phyloP scores from a whole-genome alignment of 805 yeast species.

The Scheffersomyces lignosus region DNA sequence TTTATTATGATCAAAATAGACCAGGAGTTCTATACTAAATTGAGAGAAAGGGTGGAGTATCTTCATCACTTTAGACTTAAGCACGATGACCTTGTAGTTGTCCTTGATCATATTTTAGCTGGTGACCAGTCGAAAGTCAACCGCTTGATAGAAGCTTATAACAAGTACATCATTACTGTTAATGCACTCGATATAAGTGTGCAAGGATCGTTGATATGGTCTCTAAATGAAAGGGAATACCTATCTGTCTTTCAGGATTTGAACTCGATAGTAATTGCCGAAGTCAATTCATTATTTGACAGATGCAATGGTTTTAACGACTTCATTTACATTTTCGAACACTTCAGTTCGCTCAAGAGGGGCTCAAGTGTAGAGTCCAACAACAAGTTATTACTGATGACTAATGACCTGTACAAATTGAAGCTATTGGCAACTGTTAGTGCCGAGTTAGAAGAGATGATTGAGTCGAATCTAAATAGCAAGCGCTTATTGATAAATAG shows the following conservation, averaged over 20 bases:
- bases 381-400: constrained; percentile 19
- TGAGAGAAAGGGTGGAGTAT: constrained; percentile 45
- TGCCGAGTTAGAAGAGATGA: constrained; percentile 21
- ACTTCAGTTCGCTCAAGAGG: constrained; percentile 16
- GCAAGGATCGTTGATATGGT: constrained; percentile 31
- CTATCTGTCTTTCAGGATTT: constrained; percentile 17
- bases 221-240: constrained; percentile 28
- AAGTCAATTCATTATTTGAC: constrained; percentile 26
- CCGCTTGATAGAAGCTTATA: constrained; percentile 27
- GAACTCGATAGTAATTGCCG: constrained; percentile 19
- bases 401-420: constrained; percentile 38
- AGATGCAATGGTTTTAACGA: constrained; percentile 28
- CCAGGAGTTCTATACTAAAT: constrained; percentile 31
- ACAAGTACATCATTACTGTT: constrained; percentile 25
- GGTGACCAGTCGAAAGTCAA: constrained; percentile 12
- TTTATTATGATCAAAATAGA: constrained; percentile 63
- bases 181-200: constrained; percentile 33
- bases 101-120: constrained; percentile 21
- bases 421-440: constrained; percentile 29
- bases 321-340: constrained; percentile 23
- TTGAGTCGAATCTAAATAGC: constrained; percentile 8
- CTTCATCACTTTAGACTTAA: constrained; percentile 47
- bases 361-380: constrained; percentile 8
- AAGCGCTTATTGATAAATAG: not conserved
- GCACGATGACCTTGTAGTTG: constrained; percentile 51